Conservation (phyloP, 768 basidiomycete species). For the Suillus alpinus region DNA sequence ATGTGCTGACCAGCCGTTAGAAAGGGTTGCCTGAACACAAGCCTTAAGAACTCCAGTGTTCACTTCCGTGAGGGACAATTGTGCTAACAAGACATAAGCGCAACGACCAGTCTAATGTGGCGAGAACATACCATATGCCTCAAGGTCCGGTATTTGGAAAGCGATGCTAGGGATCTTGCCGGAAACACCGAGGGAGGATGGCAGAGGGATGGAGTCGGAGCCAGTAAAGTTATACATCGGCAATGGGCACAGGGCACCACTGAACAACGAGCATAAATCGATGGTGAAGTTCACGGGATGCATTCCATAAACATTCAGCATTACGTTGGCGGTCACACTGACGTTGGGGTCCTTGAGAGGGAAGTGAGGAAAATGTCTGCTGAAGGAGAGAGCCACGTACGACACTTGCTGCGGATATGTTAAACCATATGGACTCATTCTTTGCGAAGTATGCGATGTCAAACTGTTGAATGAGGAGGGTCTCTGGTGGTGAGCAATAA, state of each 20-base stretch:
- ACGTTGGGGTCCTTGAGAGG: slow-evolving; percentile 60
- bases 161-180: slow-evolving; percentile 73
- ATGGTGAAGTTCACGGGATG: slow-evolving; percentile 81
- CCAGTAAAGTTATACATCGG: slow-evolving; percentile 89
- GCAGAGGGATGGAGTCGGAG: slow-evolving; percentile 64
- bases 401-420: slow-evolving; percentile 83
- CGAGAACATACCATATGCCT: slow-evolving; percentile 44
- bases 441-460: slow-evolving; percentile 66
- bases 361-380: slow-evolving; percentile 7
- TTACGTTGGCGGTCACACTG: slow-evolving; percentile 78
- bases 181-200: slow-evolving; percentile 53
- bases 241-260: slow-evolving; percentile 79
- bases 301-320: slow-evolving; percentile 87
- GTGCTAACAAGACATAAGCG: slow-evolving; percentile 48
- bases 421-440: slow-evolving; percentile 78
- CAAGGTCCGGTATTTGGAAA: slow-evolving; percentile 86
- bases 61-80: slow-evolving; percentile 69
- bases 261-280: slow-evolving; percentile 76
- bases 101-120: slow-evolving; percentile 1
- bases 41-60: slow-evolving; percentile 73
- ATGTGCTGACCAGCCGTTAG: slow-evolving; percentile 85
- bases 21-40: slow-evolving; percentile 88
- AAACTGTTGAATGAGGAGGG: slow-evolving; percentile 76
- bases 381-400: slow-evolving; percentile 43
- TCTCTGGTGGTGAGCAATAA: slow-evolving; percentile 79